Base-by-base conservation (phyloP, 768 basidiomycete species). In the Mycena alexandri region DNA sequence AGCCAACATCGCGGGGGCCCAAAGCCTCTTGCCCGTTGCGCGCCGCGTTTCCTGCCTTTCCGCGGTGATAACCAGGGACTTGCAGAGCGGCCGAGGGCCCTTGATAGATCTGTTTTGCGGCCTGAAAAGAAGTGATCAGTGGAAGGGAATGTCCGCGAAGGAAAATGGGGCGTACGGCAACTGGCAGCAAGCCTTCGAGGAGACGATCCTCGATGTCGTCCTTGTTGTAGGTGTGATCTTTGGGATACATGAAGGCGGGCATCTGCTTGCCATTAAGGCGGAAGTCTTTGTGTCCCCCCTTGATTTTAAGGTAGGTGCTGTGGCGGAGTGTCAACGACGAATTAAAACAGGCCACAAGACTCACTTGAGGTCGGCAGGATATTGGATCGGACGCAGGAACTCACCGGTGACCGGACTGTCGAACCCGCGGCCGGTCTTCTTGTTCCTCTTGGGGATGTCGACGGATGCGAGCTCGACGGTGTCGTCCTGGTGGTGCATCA, bases 101-200 rank as follows among this genome's bases (percentile, higher is more conserved):
- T 24, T 48, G 47, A 24, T 48, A 48, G 47, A 48, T 48, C 47
- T 48, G 47, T 24, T 48, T 48, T 11, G 47, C 47, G 9, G 47
- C 47, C 47, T 48, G 14, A 11, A 19, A 24, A 24, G 29, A 29
- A n/a, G n/a, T n/a, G n/a, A 29, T 29, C 29, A 29, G 29, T 29
- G 29, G 29, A 3, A 29, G 29, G 29, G 29, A 29, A 29, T 6
- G 29, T 3, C 29, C 29, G 29, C 6, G 29, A 29, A 29, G 29
- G 29, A 29, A 29, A 29, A 29, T 29, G 29, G 29, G 29, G 29
- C 29, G 29, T 29, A 29, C 44, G 21, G 44, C 44, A 21, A 46
- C 21, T n/a, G 44, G 44, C 19, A 46, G n/a, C 19, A 7, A 17
- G 1, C 50, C 50, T 19, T 51, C 16, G 17, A 51, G 50, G 33